These are phyloP conservation scores for Nymphaea thermarum DNA, from an alignment of 164 flowering plant genomes.

Conservation along the genomic window DNA sequence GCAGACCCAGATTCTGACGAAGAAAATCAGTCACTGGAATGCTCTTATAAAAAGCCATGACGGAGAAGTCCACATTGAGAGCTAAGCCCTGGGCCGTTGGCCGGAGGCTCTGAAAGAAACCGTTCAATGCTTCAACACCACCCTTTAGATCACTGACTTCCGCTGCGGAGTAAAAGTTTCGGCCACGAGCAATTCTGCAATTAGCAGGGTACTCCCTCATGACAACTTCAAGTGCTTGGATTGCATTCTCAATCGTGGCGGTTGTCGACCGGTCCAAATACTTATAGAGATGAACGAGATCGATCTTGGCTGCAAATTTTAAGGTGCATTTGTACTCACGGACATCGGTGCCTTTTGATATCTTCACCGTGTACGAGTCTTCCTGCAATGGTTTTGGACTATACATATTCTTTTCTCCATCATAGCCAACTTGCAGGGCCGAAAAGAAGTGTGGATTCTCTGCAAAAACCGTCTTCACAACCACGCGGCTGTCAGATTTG, in stretches of 20 bases:
- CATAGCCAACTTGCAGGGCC: slow-evolving; percentile 31
- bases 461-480: slow-evolving; percentile 23
- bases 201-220: slow-evolving; percentile 53
- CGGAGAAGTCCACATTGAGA: slow-evolving; percentile 50
- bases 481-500: slow-evolving; percentile 15
- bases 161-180: slow-evolving; percentile 22
- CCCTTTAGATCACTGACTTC: slow-evolving; percentile 18
- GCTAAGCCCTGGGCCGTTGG: slow-evolving; percentile 46
- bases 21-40: slow-evolving; percentile 47
- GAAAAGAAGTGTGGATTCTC: slow-evolving; percentile 18
- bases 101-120: slow-evolving; percentile 49
- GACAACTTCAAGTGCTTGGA: slow-evolving; percentile 69
- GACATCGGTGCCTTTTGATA: slow-evolving; percentile 27
- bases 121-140: slow-evolving; percentile 36
- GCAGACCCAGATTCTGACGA: slow-evolving; percentile 17
- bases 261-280: slow-evolving; percentile 22
- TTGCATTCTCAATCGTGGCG: slow-evolving; percentile 37
- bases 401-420: slow-evolving; percentile 56
- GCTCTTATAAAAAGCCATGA: slow-evolving; percentile 38
- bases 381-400: slow-evolving; percentile 39
- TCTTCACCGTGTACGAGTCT: slow-evolving; percentile 29
- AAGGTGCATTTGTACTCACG: slow-evolving; percentile 23
- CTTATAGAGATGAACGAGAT: slow-evolving; percentile 27
- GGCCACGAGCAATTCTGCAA: slow-evolving; percentile 26
- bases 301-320: slow-evolving; percentile 30